A percentile compares a stretch with the other conserved stretches of the same genome.
phyloP scores from a whole-genome alignment of 352 stramenopile genomes.

The Paralagenidium karlingii region DNA sequence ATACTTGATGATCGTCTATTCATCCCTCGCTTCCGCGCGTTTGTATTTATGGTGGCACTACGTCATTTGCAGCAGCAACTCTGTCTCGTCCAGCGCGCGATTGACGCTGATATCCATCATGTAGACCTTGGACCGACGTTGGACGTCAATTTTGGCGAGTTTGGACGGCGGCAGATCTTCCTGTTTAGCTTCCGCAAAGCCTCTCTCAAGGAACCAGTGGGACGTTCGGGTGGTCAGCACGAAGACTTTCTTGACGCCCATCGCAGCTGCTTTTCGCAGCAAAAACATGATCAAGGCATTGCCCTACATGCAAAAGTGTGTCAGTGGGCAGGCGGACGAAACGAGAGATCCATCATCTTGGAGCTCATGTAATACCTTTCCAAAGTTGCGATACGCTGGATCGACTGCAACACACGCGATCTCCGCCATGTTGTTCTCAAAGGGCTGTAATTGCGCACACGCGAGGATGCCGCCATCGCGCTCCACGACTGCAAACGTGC shows the following conservation, averaged over 20 bases:
- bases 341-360: neutral
- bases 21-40: slow-evolving; percentile 8
- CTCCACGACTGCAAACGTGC: slow-evolving; percentile 82
- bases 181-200: slow-evolving; percentile 86
- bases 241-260: slow-evolving; percentile 88
- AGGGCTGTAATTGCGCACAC: slow-evolving; percentile 81
- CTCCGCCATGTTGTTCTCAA: slow-evolving; percentile 82
- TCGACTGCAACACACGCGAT: slow-evolving; percentile 87
- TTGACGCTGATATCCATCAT: slow-evolving; percentile 83
- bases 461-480: slow-evolving; percentile 83
- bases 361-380: slow-evolving; percentile 26
- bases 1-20: slow-evolving; percentile 11
- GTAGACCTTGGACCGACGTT: slow-evolving; percentile 81
- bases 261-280: slow-evolving; percentile 73
- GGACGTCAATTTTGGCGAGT: slow-evolving; percentile 61
- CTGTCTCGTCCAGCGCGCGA: slow-evolving; percentile 70
- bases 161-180: slow-evolving; percentile 80
- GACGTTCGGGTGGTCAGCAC: slow-evolving; percentile 97
- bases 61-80: slow-evolving; percentile 58
- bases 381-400: slow-evolving; percentile 68
- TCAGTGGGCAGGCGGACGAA: slow-evolving; percentile 1
- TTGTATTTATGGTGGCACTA: slow-evolving; percentile 1
- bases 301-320: slow-evolving; percentile 19
- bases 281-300: slow-evolving; percentile 88
- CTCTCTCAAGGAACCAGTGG: slow-evolving; percentile 97